phyloP scores from a whole-genome alignment of 352 stramenopile genomes.

The Phytophthora rubi region DNA sequence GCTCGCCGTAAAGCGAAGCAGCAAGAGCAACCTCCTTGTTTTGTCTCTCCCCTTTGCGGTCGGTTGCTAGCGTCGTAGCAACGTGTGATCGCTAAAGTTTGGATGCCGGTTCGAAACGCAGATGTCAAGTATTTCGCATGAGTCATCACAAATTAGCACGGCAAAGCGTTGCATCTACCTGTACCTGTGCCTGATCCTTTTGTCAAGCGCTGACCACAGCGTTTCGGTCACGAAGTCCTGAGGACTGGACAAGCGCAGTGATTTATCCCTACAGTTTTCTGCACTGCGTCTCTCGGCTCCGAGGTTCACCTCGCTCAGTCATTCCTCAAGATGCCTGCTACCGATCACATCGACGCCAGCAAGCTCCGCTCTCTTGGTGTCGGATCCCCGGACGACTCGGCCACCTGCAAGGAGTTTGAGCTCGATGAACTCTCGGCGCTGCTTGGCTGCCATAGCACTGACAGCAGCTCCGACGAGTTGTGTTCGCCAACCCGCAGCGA shows the following conservation, averaged over 20 bases:
- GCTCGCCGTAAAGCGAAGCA: background rate
- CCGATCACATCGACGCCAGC: conserved; percentile 2
- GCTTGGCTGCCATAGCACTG: conserved; percentile 5
- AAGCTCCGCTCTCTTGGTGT: background rate
- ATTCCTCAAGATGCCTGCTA: conserved; percentile 24
- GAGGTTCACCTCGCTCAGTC: background rate
- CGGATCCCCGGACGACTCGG: conserved; percentile 6
- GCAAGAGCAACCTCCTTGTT: background rate
- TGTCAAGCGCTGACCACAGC: conserved; percentile 8
- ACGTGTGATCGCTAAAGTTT: background rate
- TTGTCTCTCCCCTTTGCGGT: background rate
- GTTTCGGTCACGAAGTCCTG: background rate
- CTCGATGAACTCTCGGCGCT: conserved; percentile 20
- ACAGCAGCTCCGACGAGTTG: conserved; percentile 19
- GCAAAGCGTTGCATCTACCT: background rate
- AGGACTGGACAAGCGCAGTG: conserved; percentile 2
- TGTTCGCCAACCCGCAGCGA: background rate
- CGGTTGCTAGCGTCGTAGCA: background rate
- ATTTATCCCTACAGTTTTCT: conserved; percentile 15
- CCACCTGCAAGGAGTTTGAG: conserved; percentile 7
- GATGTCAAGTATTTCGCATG: background rate
- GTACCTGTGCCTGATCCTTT: background rate
- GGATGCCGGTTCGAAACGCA: background rate
- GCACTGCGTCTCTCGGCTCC: background rate
- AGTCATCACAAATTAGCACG: background rate